Evolutionary conservation across 768 basidiomycete genomes (phyloP), one percentile per base, ranked within the genome.

Genomic region (Agrocybe praecox): DNA sequence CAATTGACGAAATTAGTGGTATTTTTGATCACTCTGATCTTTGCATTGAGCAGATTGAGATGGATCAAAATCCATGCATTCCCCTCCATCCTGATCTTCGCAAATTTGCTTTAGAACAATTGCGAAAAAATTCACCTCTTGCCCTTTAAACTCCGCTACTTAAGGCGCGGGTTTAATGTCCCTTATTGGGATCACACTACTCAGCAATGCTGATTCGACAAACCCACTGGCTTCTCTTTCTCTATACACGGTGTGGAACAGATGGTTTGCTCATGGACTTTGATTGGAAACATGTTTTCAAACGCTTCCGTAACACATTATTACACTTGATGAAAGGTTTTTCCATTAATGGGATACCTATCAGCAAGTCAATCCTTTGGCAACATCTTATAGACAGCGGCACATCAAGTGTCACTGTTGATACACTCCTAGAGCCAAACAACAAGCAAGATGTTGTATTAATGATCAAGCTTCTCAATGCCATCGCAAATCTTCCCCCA

Each of bases 261-360:
- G 60, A 72, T 46, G 69, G 69, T 19, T 24, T 71, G 11, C 68
- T 69, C 1, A 36, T 55, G 15, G 72, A 72, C 46, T 69, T 68
- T 43, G 69, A 73, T 49, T 69, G 61, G 46, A 69, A 69, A 42
- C 72, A 74, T 51, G 57, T 68, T 34, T 49, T 71, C 17, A 71
- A 73, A 53, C 63, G 68, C 22, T 49, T 67, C 11, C 64, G 68
- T 0, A 70, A 70, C 48, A 45, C 57, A 3, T 29, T 68, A 6
- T 34, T 74, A 3, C 66, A 67, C 5, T n/a, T 15, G n/a, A 45
- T 36, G 3, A 56, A 50, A 11, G 71, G 72, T 1, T 56, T 69
- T 26, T 36, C 32, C 1, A 55, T 72, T 19, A 29, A 59, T 46
- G 67, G 65, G 6, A 42, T 62, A 11, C 32, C 45, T 11, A 61